Evolutionary conservation across 345 rosid species (phyloP).

Genomic region (Dimocarpus longan): DNA sequence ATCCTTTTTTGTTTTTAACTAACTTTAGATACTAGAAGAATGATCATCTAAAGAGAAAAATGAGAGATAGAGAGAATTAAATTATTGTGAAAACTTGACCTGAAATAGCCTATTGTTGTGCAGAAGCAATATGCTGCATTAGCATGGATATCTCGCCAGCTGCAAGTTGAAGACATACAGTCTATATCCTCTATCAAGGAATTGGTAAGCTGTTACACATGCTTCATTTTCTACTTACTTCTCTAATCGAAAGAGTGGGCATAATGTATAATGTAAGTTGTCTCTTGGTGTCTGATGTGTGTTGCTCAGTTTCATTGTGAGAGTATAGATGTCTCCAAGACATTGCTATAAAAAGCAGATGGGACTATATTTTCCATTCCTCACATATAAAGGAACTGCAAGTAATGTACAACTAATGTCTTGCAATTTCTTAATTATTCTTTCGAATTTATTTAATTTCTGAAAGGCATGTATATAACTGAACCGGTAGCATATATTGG

Average conservation of each 20-base stretch:
- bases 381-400: background rate
- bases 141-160: slow-evolving; percentile 90
- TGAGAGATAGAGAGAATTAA: background rate
- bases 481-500: background rate
- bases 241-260: background rate
- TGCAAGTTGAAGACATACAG: slow-evolving; percentile 64
- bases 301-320: background rate
- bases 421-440: background rate
- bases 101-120: slow-evolving; percentile 9
- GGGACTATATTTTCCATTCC: too few species aligned
- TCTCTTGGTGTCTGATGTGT: background rate
- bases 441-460: too few species aligned
- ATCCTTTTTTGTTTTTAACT: background rate
- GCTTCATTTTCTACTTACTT: background rate
- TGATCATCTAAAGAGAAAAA: background rate
- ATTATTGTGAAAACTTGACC: slow-evolving; percentile 1
- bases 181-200: slow-evolving; percentile 62
- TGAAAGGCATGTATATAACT: background rate
- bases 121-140: slow-evolving; percentile 96
- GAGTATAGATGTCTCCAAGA: too few species aligned
- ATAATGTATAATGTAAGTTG: background rate
- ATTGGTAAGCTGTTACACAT: slow-evolving; percentile 45
- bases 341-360: too few species aligned
- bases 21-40: background rate
- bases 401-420: background rate